A percentile compares a stretch with the other conserved stretches of the same genome.
phyloP scores from a whole-genome alignment of 345 rosid species.

The Pseudoturritis turrita region DNA sequence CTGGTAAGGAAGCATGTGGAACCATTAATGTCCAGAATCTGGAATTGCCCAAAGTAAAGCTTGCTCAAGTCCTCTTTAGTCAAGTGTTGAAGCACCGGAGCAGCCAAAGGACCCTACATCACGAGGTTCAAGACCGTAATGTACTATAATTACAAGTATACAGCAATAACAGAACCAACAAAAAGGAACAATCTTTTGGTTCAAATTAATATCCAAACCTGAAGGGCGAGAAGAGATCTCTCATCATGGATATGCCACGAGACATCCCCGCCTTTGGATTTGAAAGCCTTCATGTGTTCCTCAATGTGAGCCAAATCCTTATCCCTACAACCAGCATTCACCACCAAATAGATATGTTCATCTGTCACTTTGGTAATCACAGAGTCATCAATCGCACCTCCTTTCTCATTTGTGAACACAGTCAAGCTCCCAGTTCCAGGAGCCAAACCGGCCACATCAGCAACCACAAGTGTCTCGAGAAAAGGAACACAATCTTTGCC shows the following conservation, averaged over 20 bases:
- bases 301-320: constrained; percentile 98
- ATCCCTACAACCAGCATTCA: constrained; percentile 98
- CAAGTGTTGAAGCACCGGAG: constrained; percentile 79
- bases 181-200: not conserved
- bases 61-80: constrained; percentile 89
- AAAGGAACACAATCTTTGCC: constrained; percentile 90
- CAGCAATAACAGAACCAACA: not conserved
- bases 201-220: constrained; percentile 41
- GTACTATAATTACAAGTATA: not conserved
- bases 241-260: constrained; percentile 96
- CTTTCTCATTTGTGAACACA: constrained; percentile 90
- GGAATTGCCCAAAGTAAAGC: constrained; percentile 88
- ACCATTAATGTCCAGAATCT: constrained; percentile 77
- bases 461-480: constrained; percentile 89
- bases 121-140: not conserved
- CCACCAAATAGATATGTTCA: constrained; percentile 83
- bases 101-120: constrained; percentile 92
- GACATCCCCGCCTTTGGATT: constrained; percentile 90
- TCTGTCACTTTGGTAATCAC: constrained; percentile 87
- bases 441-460: constrained; percentile 86
- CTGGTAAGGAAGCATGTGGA: constrained; percentile 80
- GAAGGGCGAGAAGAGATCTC: constrained; percentile 97
- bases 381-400: constrained; percentile 95
- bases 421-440: constrained; percentile 86
- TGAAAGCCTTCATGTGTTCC: constrained; percentile 90